Base-by-base conservation (phyloP, 768 basidiomycete species). In the Mycena epipterygia region DNA sequence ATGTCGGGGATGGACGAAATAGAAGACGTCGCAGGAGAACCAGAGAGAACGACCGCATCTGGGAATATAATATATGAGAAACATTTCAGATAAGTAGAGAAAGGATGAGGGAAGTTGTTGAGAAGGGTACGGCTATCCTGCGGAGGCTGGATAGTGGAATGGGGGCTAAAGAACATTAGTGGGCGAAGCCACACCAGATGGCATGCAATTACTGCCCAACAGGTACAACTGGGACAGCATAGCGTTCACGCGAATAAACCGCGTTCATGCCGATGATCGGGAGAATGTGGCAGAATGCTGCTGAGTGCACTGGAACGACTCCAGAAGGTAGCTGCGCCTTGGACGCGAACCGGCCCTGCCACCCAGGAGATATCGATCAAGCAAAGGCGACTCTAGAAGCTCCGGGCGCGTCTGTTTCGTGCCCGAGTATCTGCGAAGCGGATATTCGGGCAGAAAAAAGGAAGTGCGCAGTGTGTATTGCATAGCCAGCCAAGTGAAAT, bases 1-100 rank as follows among this genome's bases (percentile, higher is more conserved):
- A 30, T 68, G 74, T 56, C 1, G 84, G 87, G 2, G 88, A 81
- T 0, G 90, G 75, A 9, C 93, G 89, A 79, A 95, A 95, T 33
- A 94, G 88, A 5, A 95, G 86, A 7, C 94, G 89, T 12, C 94
- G 89, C 32, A 95, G 87, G 33, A 95, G 88, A 13, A 95, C 93
- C 32, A 95, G 84, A 2, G 94, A 93, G 80, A 95, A 95, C 0
- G 92, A 93, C 32, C 93, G 90, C 94, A 95, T 95, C 93, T 94
- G 69, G 35, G n/a, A 55, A 53, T 17, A 42, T 64, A 33, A 52
- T 33, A 67, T 29, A 25, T 29, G 25, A 23, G 14, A 29, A 27
- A 12, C 13, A 48, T n/a, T 35, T 19, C 17, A 37, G 9, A 23
- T 23, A 49, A 29, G n/a, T 37, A 11, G 25, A 48, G 32, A 42